Evolutionary conservation across 495 filamentous ascomycete species (phyloP).

Genomic region (Podospora conica): DNA sequence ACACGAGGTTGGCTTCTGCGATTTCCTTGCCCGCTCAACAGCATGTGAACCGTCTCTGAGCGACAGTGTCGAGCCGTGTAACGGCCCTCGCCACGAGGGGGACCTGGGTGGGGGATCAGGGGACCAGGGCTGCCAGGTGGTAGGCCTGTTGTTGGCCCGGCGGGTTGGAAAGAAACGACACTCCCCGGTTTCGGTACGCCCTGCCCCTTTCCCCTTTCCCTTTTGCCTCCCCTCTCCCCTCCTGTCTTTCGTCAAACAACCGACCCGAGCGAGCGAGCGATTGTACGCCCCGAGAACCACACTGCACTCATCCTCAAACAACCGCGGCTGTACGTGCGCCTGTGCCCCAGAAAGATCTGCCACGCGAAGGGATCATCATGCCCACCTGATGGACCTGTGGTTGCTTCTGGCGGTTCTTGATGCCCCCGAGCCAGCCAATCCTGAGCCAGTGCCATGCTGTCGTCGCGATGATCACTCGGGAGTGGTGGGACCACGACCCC

Average conservation of each 20-base stretch:
- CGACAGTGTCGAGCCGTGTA: background rate
- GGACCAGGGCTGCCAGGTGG: background rate
- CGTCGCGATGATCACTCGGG: background rate
- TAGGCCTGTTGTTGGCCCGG: background rate
- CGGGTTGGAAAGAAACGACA: background rate
- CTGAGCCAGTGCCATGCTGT: background rate
- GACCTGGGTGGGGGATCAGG: background rate
- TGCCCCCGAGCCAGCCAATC: background rate
- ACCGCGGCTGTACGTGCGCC: background rate
- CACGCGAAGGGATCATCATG: background rate
- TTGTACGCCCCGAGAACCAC: background rate
- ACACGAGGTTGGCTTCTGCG: background rate
- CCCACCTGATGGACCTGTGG: background rate
- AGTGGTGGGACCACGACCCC: background rate
- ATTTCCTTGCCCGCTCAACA: background rate
- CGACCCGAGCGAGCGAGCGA: background rate
- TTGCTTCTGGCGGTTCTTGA: background rate
- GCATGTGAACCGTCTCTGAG: background rate
- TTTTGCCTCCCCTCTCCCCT: background rate
- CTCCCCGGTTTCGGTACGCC: background rate
- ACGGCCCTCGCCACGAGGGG: background rate
- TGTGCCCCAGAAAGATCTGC: background rate
- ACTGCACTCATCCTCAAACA: background rate
- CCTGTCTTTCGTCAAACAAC: background rate
- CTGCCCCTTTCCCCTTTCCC: background rate